Base-by-base conservation (phyloP, 352 stramenopile species). In the Pythium periplocum region DNA sequence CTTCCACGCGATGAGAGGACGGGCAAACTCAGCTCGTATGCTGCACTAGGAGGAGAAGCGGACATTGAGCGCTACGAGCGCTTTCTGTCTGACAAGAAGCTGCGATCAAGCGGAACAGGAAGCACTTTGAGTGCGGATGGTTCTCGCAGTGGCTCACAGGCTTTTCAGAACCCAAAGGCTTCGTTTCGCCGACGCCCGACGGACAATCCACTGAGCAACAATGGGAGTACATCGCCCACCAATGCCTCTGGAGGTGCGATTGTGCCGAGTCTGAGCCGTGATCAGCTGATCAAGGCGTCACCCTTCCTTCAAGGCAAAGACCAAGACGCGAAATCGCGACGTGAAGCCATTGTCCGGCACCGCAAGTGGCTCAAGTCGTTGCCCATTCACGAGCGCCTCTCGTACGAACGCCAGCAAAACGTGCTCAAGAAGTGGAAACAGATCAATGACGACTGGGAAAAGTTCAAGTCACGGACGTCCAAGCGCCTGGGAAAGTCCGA, bases 341-440 rank as follows among this genome's bases (percentile, higher is more conserved):
- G 73, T 8, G 73, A 82, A 3, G 67, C 68, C 30, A 48, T 75
- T 1, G 61, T 87, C 6, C 57, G 63, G 44, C 78, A 74, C 42
- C 78, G 78, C 32, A 83, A 84, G 42, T 88, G 75, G 77, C 63
- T 93, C 6, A 69, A 80, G 45, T 72, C 76, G 26, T 70, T 88
- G 36, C 73, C 83, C 2, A 90, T 88, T 34, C 74, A 93, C 51
- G 80, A 87, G 52, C 74, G 78, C 5, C 59, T 89, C 6, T 70
- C 66, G 33, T 75, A 84, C 40, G 68, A 87, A 47, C 71, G 79
- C 3, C 75, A 90, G 62, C 72, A 87, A 49, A 85, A 89, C 47
- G 75, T 73, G 6, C 55, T 88, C n/a, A 64, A 61, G 17, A 82
- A 83, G 43, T 93, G 83, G 83, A 64, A 83, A 33, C 64, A 86